These are phyloP conservation scores for Xylariaceae sp. DNA, from an alignment of 2,329 filamentous ascomycete genomes.

Conservation along the genomic window DNA sequence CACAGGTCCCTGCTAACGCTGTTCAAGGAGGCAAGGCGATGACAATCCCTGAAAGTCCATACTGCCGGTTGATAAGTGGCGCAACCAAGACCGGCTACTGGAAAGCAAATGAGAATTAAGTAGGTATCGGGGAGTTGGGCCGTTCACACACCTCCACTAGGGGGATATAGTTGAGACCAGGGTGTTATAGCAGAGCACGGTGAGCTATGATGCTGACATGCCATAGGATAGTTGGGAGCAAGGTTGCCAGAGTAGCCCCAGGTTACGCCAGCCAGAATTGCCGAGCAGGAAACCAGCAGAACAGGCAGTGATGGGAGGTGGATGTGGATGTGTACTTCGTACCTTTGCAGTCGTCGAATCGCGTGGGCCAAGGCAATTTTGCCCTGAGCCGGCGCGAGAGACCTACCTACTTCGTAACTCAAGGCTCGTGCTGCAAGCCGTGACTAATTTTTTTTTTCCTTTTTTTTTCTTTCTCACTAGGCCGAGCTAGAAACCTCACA, in stretches of 20 bases:
- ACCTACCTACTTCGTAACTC: background rate
- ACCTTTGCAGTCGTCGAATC: constrained; percentile 23
- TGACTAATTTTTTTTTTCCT: constrained; percentile 12
- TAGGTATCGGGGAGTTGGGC: constrained; percentile 27
- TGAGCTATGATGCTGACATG: constrained; percentile 32
- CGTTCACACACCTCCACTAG: constrained; percentile 31
- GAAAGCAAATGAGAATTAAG: constrained; percentile 28
- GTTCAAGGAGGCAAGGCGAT: constrained; percentile 28
- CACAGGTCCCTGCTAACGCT: constrained; percentile 29
- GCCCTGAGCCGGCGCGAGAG: constrained; percentile 15
- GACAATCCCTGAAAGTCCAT: constrained; percentile 25
- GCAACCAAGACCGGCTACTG: constrained; percentile 26
- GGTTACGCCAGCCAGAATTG: constrained; percentile 29
- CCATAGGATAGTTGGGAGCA: constrained; percentile 31
- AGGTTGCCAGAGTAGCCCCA: constrained; percentile 32
- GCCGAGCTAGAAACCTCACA: constrained; percentile 8
- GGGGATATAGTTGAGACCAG: constrained; percentile 33
- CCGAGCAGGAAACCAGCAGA: constrained; percentile 26
- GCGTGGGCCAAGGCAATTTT: constrained; percentile 20
- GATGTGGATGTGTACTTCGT: constrained; percentile 10
- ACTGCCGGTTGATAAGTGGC: constrained; percentile 28
- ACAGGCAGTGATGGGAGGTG: constrained; percentile 12
- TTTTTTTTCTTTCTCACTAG: constrained; percentile 7
- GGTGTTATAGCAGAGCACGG: constrained; percentile 33
- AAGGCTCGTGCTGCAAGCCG: background rate